Base-by-base conservation (phyloP, 2,329 filamentous ascomycete genomes). In the Magnaporthiopsis rhizophila region DNA sequence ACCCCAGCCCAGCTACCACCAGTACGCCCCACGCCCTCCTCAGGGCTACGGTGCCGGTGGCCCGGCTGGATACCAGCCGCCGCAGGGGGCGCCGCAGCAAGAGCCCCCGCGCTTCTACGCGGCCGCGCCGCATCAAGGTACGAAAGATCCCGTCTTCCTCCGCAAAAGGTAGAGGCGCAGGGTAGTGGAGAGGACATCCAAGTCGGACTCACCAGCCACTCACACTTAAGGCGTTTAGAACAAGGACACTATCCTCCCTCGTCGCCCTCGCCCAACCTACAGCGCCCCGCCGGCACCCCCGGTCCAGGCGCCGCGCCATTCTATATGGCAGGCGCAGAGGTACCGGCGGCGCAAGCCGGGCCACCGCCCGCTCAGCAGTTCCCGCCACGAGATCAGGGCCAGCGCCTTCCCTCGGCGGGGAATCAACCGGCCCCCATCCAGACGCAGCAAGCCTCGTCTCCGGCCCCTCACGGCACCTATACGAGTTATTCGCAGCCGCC, bases 1-100 rank as follows among this genome's bases (percentile, higher is more conserved):
- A n/a, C 87, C 90, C 63, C 89, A 91, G 72, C 86, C 89, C 60
- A 86, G 83, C 69, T 95, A 94, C 73, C 88, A 90, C 70, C 87
- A 91, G 69, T 87, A 87, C 68, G 78, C 80, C 58, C 56, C 36
- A 21, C 79, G 83, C 38, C 83, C 83, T 15, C 76, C 79, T 28
- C 80, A 80, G 66, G 80, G 77, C 6, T 84, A 83, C 68, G 75
- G 70, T 32, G 69, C 71, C 18, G 73, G 72, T 28, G 69, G 69
- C 24, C 70, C 64, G 64, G 73, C 76, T 61, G 72, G 61, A 30
- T 79, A 80, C 66, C 75, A 77, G 64, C 72, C 77, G 38, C 79
- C 77, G 38, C 79, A 79, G 62, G 78, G 75, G 15, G 77, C 75
- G 24, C 74, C 86, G 70, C 86, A 90, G 65, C 82, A 86, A 64